Percentiles rank a stretch among this genome's conserved stretches.
These are phyloP conservation scores for Parsonsia alboflavescens DNA, from an alignment of 257 asterid genomes.

Conservation along the genomic window DNA sequence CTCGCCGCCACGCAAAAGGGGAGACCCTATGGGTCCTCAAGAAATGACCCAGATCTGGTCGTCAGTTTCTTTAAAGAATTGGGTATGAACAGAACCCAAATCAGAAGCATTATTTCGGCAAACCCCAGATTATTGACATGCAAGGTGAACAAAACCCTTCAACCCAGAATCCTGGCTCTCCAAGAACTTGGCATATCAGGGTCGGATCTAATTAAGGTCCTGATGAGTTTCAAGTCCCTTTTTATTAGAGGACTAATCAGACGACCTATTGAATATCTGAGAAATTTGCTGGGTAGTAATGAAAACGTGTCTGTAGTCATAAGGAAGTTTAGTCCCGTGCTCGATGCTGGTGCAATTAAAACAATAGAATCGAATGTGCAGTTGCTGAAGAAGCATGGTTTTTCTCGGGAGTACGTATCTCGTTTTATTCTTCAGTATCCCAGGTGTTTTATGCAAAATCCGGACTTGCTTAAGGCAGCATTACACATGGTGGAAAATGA, in stretches of 20 bases:
- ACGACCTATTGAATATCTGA: constrained; percentile 15
- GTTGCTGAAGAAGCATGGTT: constrained; percentile 18
- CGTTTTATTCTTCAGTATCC: constrained; percentile 7
- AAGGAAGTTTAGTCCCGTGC: constrained; percentile 9
- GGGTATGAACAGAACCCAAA: constrained; percentile 24
- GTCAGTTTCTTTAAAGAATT: constrained; percentile 16
- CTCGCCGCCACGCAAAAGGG: constrained; percentile 9
- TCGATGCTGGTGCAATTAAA: background rate
- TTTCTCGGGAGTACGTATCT: background rate
- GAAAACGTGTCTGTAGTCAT: constrained; percentile 8
- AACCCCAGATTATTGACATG: constrained; percentile 12
- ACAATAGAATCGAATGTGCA: constrained; percentile 1
- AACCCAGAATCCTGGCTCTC: constrained; percentile 19
- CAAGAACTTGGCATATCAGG: constrained; percentile 21
- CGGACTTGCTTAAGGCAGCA: no score
- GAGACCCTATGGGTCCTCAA: background rate
- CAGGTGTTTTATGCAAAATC: background rate
- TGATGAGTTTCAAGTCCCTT: constrained; percentile 4
- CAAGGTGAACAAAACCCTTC: constrained; percentile 20
- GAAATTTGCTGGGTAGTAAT: constrained; percentile 15
- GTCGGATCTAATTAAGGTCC: constrained; percentile 8
- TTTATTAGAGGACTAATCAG: background rate
- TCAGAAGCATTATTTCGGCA: constrained; percentile 8
- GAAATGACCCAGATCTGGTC: constrained; percentile 17
- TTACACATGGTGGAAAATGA: no score